These are phyloP conservation scores for Blastomyces gilchristii DNA, from an alignment of 2,329 filamentous ascomycete species.

Conservation along the genomic window DNA sequence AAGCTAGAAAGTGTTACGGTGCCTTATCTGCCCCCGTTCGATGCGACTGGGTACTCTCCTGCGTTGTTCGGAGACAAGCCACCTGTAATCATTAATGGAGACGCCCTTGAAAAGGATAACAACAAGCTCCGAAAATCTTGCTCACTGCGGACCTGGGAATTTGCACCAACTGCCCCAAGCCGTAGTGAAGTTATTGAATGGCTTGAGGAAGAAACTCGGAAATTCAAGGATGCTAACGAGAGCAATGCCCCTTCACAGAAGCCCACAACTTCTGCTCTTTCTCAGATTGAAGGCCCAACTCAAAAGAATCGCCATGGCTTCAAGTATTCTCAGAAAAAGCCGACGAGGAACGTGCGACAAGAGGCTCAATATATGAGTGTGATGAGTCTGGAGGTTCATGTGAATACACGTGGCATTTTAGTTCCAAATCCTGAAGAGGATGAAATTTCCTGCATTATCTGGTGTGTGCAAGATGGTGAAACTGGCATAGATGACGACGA, in stretches of 20 bases:
- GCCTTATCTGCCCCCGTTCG: conserved; percentile 71
- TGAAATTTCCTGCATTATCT: conserved; percentile 79
- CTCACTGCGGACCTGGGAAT: conserved; percentile 63
- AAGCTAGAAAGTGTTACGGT: conserved; percentile 63
- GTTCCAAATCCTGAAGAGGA: conserved; percentile 86
- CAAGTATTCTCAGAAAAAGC: conserved; percentile 70
- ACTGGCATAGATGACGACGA: conserved; percentile 41
- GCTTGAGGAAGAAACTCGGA: conserved; percentile 42
- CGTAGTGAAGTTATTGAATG: conserved; percentile 59
- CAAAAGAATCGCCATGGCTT: conserved; percentile 72
- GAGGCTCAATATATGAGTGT: conserved; percentile 92
- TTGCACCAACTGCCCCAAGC: conserved; percentile 59
- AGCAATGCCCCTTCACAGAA: conserved; percentile 14
- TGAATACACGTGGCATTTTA: conserved; percentile 71
- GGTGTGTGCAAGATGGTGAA: conserved; percentile 73
- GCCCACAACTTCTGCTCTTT: conserved; percentile 40
- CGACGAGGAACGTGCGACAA: conserved; percentile 66
- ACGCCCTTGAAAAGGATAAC: conserved; percentile 43
- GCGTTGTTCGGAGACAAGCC: conserved; percentile 47
- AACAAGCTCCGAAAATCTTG: conserved; percentile 48
- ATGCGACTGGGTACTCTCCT: conserved; percentile 49
- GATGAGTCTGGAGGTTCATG: conserved; percentile 87
- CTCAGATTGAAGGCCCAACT: conserved; percentile 82
- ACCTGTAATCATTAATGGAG: conserved; percentile 40
- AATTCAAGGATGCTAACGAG: conserved; percentile 12